A percentile compares a stretch with the other conserved stretches of the same genome.
Evolutionary conservation across 257 asterid species (phyloP).

Genomic region (Solanum megistacrolobum): DNA sequence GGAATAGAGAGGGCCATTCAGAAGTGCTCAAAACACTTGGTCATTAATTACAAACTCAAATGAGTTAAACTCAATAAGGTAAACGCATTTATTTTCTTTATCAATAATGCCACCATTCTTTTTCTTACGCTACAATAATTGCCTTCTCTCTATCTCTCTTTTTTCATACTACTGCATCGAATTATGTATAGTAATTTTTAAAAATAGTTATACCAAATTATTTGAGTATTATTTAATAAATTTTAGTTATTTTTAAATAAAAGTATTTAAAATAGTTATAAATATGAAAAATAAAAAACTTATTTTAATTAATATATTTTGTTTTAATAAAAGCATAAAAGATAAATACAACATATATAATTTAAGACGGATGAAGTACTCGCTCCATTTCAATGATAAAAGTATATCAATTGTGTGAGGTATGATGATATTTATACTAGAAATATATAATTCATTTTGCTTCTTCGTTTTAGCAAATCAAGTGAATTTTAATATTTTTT

Average conservation of each 20-base stretch:
- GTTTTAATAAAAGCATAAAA: background rate
- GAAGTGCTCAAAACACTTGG: background rate
- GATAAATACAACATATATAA: background rate
- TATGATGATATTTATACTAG: background rate
- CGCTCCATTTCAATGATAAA: background rate
- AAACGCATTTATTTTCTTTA: background rate
- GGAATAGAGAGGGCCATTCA: background rate
- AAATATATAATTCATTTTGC: background rate
- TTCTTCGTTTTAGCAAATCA: background rate
- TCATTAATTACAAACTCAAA: background rate
- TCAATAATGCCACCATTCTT: background rate
- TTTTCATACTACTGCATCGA: background rate
- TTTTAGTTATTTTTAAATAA: too few species aligned
- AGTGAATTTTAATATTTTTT: background rate
- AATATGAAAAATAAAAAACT: too few species aligned
- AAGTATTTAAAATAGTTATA: too few species aligned
- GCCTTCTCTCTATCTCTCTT: constrained; percentile 14
- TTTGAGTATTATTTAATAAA: too few species aligned
- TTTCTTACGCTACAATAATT: background rate
- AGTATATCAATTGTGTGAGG: background rate
- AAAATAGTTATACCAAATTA: background rate
- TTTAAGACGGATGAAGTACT: background rate
- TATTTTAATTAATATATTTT: background rate
- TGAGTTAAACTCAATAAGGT: background rate
- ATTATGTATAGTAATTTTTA: background rate